Base-by-base conservation (phyloP, 164 flowering plant species). In the Pachysandra terminalis region DNA sequence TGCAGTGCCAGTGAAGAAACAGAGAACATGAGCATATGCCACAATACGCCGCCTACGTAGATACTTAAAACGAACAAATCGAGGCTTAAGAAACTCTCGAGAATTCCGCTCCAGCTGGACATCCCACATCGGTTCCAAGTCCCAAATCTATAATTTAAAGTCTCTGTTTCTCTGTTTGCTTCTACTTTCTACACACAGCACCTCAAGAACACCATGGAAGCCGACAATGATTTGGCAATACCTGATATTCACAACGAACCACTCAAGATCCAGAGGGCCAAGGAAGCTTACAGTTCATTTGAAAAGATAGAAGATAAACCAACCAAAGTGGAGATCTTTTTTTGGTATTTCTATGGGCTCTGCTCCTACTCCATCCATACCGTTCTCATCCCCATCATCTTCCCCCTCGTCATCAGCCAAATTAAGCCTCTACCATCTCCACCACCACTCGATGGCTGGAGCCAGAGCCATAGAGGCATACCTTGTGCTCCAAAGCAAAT, bases 351-450 rank as follows among this genome's bases (percentile, higher is more conserved):
- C 21, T 87, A 87, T 68, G 84, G 69, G 48, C 59, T 87, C 2
- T 85, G 91, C 79, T 81, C 95, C 5, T 81, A 85, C 66, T 89
- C 81, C 61, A 69, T 86, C 55, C 80, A 69, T 23, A 72, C 87
- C 0, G 81, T 80, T 59, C 70, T 89, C 28, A 55, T 89, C 15
- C 90, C 91, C 0, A 63, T 87, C 3, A 70, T 87, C 25, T 87
- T 89, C 56, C 87, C 95, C 0, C 90, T 87, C 61, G 75, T 87
- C 27, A 73, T 81, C 24, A 73, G 83, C 63, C 83, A 81, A 67
- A 72, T 70, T 48, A 52, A 59, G 12, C 21, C 59, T 24, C 25
- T 24, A 3, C 70, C 79, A 16, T 69, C 64, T 0, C 68, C 59
- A 45, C 78, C 75, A 5, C 22, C 17, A 23, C 61, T 55, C 8